Evolutionary conservation across 179 eudicot species (phyloP), one percentile per base, ranked within the genome.

Genomic region (Corrigiola litoralis): DNA sequence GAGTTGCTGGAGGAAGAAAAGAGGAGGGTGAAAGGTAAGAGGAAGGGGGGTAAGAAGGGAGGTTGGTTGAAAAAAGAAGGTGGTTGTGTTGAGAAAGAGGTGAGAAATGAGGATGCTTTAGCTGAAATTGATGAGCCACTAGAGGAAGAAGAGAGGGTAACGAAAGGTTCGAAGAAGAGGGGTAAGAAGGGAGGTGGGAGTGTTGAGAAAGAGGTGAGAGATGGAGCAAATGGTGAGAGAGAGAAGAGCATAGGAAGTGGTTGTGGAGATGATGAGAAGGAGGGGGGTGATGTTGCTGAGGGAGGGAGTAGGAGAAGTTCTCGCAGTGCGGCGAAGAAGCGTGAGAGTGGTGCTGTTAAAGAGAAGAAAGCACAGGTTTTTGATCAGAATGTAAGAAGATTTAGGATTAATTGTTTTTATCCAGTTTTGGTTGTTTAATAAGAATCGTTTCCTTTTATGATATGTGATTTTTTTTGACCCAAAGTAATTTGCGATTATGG

Each of bases 311-410:
- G 6, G 42, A 51, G 29, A 32, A 58, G 18, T 23, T 0, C 23
- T 17, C 24, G 6, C n/a, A 28, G 27, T 10, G 8, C 31, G 9
- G 12, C 5, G 6, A 14, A 11, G n/a, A n/a, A n/a, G n/a, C n/a
- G n/a, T n/a, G n/a, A n/a, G 6, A 17, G 23, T 23, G 7, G 5
- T 6, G 21, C 44, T 41, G 2, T 8, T 11, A 18, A 21, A 46
- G 54, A 53, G 46, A 36, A 37, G 17, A 67, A 72, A 60, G 61
- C 14, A 17, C 32, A 48, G 25, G 41, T 24, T 13, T 54, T 21
- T 55, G 78, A 69, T 28, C 71, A 75, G 6, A 75, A 69, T 58
- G 78, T 75, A 75, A 24, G 46, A 33, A 31, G 27, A 8, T 58
- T 58, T 4, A 21, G n/a, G n/a, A n/a, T n/a, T n/a, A n/a, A n/a